phyloP scores from a whole-genome alignment of 2,329 filamentous ascomycete species.

The Apiospora hydei region DNA sequence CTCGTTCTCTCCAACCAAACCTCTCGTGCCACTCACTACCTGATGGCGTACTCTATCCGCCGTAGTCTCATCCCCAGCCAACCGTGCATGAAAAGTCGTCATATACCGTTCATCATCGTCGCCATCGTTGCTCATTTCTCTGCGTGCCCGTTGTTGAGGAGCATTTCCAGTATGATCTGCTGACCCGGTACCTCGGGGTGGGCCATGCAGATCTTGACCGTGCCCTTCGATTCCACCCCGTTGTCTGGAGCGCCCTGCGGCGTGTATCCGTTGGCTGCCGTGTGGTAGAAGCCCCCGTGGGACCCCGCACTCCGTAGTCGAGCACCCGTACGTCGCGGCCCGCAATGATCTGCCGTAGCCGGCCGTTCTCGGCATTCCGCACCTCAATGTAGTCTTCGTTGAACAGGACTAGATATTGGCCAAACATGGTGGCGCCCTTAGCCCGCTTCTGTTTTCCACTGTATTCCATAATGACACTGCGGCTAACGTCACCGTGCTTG shows the following conservation, averaged over 20 bases:
- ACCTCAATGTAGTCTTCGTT: slow-evolving; percentile 98
- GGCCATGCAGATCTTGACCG: slow-evolving; percentile 93
- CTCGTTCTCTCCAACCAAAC: not conserved
- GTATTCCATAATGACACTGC: slow-evolving; percentile 97
- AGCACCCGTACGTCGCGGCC: slow-evolving; percentile 89
- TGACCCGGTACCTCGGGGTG: slow-evolving; percentile 86
- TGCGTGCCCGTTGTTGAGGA: slow-evolving; percentile 85
- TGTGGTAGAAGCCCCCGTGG: slow-evolving; percentile 57
- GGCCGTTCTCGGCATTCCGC: slow-evolving; percentile 93
- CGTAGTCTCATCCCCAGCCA: not conserved
- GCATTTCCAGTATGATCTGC: slow-evolving; percentile 90
- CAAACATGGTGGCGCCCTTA: slow-evolving; percentile 85
- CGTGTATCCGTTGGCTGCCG: slow-evolving; percentile 41
- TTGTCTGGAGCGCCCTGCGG: slow-evolving; percentile 43
- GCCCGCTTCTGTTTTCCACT: slow-evolving; percentile 86
- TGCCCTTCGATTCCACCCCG: slow-evolving; percentile 66
- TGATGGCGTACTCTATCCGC: not conserved
- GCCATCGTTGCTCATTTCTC: slow-evolving; percentile 49
- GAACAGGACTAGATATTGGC: slow-evolving; percentile 90
- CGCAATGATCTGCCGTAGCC: slow-evolving; percentile 91
- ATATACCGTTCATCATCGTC: not conserved
- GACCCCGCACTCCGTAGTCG: slow-evolving; percentile 79
- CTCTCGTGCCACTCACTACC: not conserved
- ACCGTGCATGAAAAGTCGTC: not conserved
- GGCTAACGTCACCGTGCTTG: slow-evolving; percentile 94